phyloP scores from a whole-genome alignment of 2,329 filamentous ascomycete species.

The Boeremia exigua region DNA sequence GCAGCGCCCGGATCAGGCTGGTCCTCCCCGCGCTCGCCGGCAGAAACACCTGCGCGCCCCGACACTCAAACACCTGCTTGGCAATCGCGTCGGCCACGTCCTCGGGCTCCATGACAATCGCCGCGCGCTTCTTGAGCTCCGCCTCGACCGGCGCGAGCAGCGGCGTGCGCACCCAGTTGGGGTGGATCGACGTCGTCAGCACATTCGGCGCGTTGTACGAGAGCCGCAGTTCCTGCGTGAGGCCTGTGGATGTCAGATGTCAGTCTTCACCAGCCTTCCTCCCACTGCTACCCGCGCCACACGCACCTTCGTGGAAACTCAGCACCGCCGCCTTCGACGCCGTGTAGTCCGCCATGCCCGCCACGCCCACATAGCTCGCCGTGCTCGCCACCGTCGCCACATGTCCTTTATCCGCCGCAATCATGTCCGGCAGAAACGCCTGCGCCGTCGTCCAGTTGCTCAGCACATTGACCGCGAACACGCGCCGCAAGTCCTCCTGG shows the following conservation, averaged over 20 bases:
- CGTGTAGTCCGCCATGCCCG: slow-evolving; percentile 60
- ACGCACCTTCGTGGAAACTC: slow-evolving; percentile 59
- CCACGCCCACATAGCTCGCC: slow-evolving; percentile 57
- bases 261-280: background rate
- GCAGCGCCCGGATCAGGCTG: slow-evolving; percentile 51
- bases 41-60: slow-evolving; percentile 51
- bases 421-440: slow-evolving; percentile 47
- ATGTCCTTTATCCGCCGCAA: slow-evolving; percentile 54
- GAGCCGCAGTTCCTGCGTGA: slow-evolving; percentile 49
- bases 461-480: slow-evolving; percentile 48
- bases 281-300: too few species aligned
- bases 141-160: slow-evolving; percentile 44
- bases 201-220: slow-evolving; percentile 50
- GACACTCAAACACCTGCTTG: slow-evolving; percentile 48
- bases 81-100: slow-evolving; percentile 51
- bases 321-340: slow-evolving; percentile 60
- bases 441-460: slow-evolving; percentile 45
- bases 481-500: slow-evolving; percentile 39
- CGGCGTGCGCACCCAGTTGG: slow-evolving; percentile 51
- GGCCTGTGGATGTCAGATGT: slow-evolving; percentile 30
- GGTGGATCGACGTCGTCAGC: slow-evolving; percentile 53
- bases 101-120: slow-evolving; percentile 46
- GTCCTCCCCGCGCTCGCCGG: slow-evolving; percentile 29
- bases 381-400: slow-evolving; percentile 63
- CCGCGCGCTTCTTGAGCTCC: slow-evolving; percentile 39